phyloP scores from a whole-genome alignment of 148 eudicot genomes.

The Rhododendron mucronatum region DNA sequence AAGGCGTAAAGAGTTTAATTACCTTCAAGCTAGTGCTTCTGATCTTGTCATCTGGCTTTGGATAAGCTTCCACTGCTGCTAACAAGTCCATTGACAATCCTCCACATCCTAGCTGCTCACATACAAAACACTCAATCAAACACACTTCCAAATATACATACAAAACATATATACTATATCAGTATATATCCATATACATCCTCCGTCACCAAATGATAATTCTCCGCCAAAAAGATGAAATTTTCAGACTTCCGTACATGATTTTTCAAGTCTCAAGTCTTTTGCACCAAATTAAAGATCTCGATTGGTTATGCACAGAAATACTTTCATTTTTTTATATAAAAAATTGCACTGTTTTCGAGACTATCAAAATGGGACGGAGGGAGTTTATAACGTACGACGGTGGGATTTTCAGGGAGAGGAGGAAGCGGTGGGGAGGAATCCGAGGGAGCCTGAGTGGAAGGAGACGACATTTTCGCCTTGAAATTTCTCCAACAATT shows the following conservation, averaged over 20 bases:
- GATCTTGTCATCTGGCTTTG: constrained; percentile 88
- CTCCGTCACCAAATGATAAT: too few relatives aligned
- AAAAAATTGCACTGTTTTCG: too few relatives aligned
- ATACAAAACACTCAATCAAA: neutral
- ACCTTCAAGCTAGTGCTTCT: constrained; percentile 92
- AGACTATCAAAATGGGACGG: neutral
- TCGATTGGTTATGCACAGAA: too few relatives aligned
- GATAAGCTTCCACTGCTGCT: constrained; percentile 75
- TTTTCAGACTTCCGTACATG: too few relatives aligned
- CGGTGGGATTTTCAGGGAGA: constrained; percentile 42
- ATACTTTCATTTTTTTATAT: too few relatives aligned
- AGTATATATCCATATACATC: neutral
- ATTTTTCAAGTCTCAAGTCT: too few relatives aligned
- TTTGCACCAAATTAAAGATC: too few relatives aligned
- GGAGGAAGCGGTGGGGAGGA: constrained; percentile 30
- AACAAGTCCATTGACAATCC: constrained; percentile 47
- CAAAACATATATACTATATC: neutral
- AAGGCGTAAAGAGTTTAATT: neutral
- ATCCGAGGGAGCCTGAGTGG: constrained; percentile 10
- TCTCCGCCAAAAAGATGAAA: too few relatives aligned
- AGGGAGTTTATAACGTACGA: constrained; percentile 30
- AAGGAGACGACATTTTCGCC: constrained; percentile 49
- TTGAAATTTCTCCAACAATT: constrained; percentile 16
- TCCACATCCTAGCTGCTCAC: constrained; percentile 73
- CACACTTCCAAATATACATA: neutral